phyloP scores from a whole-genome alignment of 495 filamentous ascomycete species.

The Cladorrhinum samala region DNA sequence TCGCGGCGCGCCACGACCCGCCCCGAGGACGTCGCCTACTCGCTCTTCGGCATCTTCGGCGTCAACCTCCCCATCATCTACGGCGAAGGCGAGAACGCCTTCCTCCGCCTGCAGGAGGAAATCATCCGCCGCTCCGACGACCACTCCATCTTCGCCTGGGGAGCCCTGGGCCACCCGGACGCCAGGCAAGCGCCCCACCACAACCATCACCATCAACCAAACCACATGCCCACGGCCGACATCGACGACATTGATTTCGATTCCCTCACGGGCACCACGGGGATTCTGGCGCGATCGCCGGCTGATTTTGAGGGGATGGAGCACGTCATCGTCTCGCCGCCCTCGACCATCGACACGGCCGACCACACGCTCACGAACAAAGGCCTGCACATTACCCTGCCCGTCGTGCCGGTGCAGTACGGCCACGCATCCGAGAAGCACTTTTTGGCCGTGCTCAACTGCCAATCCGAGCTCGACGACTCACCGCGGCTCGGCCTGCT shows the following conservation, averaged over 20 bases:
- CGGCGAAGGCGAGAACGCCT: conserved; percentile 34
- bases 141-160: conserved; percentile 27
- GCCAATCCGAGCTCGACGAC: conserved; percentile 11
- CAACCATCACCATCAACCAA: neutral
- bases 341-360: conserved; percentile 2
- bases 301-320: conserved; percentile 15
- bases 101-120: conserved; percentile 28
- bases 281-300: conserved; percentile 14
- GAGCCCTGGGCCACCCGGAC: conserved; percentile 4
- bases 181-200: too few species aligned
- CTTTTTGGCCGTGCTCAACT: conserved; percentile 18
- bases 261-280: conserved; percentile 6
- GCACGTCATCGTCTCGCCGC: conserved; percentile 3
- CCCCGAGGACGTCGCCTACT: conserved; percentile 36
- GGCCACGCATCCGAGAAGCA: conserved; percentile 4
- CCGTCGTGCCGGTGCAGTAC: conserved; percentile 4
- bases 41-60: conserved; percentile 31
- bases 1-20: conserved; percentile 22
- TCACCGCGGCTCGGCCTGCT: conserved; percentile 15
- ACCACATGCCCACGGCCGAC: neutral
- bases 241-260: conserved; percentile 12
- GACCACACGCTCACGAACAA: conserved; percentile 23
- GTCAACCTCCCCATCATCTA: conserved; percentile 31
- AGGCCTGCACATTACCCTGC: conserved; percentile 17
- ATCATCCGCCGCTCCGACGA: conserved; percentile 25